Evolutionary conservation across 306 rosid genomes (phyloP), one percentile per base, ranked within the genome.

Genomic region (Cucurbita maxima): DNA sequence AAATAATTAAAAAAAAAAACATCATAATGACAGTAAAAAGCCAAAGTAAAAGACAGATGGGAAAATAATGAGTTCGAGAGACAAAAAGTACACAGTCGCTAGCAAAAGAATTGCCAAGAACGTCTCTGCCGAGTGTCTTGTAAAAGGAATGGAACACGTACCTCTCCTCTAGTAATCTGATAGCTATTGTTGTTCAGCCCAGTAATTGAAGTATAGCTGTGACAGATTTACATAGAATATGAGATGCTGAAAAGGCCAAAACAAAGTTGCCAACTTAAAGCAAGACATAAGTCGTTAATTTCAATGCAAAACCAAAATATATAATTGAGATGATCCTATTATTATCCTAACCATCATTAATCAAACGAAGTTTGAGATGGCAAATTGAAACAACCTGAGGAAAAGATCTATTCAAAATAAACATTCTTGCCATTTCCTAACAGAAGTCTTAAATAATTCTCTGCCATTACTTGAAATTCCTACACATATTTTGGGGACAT

Each of bases 141-240:
- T 14, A 34, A 60, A 0, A 60, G 67, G 19, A 60, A 30, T 60
- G 20, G 67, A 60, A 14, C 18, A 44, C 19, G 16, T 78, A 92
- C 96, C 98, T 84, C 87, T 85, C 98, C 98, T 78, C 98, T 88
- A 38, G 88, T 19, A 78, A 89, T 88, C 79, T 92, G 98, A 84
- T 89, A 92, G 76, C 88, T 95, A 19, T 89, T 92, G 85, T 89
- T 92, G 87, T 92, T 92, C 89, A 92, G 81, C 77, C 98, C 96
- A 0, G 86, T 89, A 76, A 89, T 56, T 59, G 90, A 83, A 14
- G 98, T 55, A 50, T 75, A 84, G 83, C 98, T 92, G 84, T 80
- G 70, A 69, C 52, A 56, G 76, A 56, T 40, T 18, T 19, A 34
- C 36, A 56, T 10, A 10, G 36, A 18, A 55, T 5, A 61, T 61